Evolutionary conservation across 2,329 filamentous ascomycete species (phyloP).

Genomic region (Pseudogymnoascus sp.): DNA sequence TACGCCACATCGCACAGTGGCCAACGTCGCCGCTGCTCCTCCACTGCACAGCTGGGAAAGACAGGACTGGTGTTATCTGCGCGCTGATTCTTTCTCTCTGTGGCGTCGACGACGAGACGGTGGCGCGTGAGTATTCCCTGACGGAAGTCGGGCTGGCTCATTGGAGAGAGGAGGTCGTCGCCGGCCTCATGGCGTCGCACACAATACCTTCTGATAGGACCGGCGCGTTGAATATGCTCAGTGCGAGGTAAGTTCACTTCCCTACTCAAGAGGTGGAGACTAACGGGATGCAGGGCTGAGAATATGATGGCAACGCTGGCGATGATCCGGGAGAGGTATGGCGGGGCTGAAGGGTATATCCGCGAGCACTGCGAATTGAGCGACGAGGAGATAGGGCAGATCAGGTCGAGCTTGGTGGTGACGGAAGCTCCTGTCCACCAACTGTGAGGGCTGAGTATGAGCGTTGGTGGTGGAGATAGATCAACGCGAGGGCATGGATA

Average conservation of each 20-base stretch:
- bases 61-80: constrained; percentile 64
- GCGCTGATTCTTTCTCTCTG: constrained; percentile 59
- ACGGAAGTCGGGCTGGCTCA: constrained; percentile 55
- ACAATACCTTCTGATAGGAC: constrained; percentile 35
- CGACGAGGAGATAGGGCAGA: constrained; percentile 44
- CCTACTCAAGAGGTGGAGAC: constrained; percentile 19
- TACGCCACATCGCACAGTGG: constrained; percentile 28
- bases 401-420: constrained; percentile 44
- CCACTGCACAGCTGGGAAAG: constrained; percentile 73
- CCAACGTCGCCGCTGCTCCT: constrained; percentile 49
- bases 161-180: constrained; percentile 45
- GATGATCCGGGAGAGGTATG: constrained; percentile 53
- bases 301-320: constrained; percentile 45
- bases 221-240: constrained; percentile 38
- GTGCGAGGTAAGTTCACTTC: constrained; percentile 26
- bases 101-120: constrained; percentile 48
- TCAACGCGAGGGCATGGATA: background rate
- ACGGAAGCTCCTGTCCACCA: constrained; percentile 18
- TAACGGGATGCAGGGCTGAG: constrained; percentile 31
- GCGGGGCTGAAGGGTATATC: constrained; percentile 58
- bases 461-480: background rate
- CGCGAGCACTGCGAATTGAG: constrained; percentile 50
- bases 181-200: constrained; percentile 43
- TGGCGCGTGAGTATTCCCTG: constrained; percentile 63
- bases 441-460: background rate